These are phyloP conservation scores for Melanomma pulvis-pyrius DNA, from an alignment of 495 filamentous ascomycete species.

Conservation along the genomic window DNA sequence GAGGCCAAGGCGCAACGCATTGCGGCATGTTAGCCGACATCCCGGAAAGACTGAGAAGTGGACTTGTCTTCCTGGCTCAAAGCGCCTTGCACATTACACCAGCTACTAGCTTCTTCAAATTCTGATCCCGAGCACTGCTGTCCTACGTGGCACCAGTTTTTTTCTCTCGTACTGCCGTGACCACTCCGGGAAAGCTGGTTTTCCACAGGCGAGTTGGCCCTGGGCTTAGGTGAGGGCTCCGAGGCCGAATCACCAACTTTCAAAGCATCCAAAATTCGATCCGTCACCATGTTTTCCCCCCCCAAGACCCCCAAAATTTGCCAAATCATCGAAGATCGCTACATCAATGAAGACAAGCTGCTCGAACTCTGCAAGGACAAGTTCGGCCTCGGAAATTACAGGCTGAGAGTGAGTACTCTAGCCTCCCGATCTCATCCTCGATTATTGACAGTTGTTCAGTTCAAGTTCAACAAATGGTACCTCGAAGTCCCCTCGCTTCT, in stretches of 20 bases:
- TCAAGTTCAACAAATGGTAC: conserved; percentile 11
- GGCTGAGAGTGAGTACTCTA: neutral
- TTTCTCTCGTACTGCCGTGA: no score
- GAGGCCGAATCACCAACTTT: neutral
- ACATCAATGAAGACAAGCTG: conserved; percentile 19
- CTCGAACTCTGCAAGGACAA: neutral
- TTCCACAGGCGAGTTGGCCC: no score
- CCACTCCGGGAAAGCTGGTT: no score
- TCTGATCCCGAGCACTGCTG: neutral
- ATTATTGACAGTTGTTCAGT: neutral
- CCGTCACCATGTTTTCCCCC: neutral
- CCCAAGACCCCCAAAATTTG: neutral
- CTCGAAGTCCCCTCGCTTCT: neutral
- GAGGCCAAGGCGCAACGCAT: neutral
- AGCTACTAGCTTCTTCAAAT: neutral
- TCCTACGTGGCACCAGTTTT: neutral
- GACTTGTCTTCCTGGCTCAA: no score
- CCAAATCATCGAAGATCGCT: conserved; percentile 23
- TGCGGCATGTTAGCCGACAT: neutral
- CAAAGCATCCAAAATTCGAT: neutral
- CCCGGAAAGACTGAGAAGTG: no score
- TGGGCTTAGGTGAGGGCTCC: neutral
- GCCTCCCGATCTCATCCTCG: neutral
- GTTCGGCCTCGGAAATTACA: conserved; percentile 14
- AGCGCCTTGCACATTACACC: neutral